Conservation (phyloP, 2,329 filamentous ascomycete genomes). For the Furcasterigmium sp. region DNA sequence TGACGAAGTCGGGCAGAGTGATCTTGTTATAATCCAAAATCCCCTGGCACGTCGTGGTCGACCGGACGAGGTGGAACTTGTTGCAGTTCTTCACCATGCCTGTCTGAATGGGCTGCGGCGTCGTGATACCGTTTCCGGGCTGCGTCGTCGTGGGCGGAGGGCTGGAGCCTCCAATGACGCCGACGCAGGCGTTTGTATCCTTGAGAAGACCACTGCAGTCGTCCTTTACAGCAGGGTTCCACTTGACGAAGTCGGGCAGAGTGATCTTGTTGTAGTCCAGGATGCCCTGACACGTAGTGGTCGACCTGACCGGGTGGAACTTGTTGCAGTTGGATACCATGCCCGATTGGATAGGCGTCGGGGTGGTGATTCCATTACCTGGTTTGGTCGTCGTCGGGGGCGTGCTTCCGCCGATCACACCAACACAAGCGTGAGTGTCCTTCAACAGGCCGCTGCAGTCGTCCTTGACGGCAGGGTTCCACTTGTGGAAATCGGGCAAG, state of each 20-base stretch:
- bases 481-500: constrained; percentile 15
- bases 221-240: constrained; percentile 6
- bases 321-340: constrained; percentile 9
- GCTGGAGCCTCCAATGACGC: not conserved
- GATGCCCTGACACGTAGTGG: constrained; percentile 16
- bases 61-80: constrained; percentile 8
- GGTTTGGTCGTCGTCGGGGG: constrained; percentile 3
- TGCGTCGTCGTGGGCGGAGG: constrained; percentile 7
- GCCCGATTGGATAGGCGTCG: constrained; percentile 7
- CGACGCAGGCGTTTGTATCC: constrained; percentile 7
- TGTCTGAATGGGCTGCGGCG: constrained; percentile 7
- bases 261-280: constrained; percentile 11
- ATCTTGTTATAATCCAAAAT: constrained; percentile 17
- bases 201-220: constrained; percentile 6
- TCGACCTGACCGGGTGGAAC: constrained; percentile 5
- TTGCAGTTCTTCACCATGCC: constrained; percentile 12
- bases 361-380: constrained; percentile 8
- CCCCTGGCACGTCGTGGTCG: constrained; percentile 14
- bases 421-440: constrained; percentile 13
- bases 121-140: constrained; percentile 8
- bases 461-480: constrained; percentile 13
- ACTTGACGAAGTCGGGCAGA: constrained; percentile 14
- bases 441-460: constrained; percentile 6
- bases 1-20: not conserved
- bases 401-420: constrained; percentile 5